Evolutionary conservation across 1,139 yeast genomes (phyloP).

Genomic region (Yamadazyma membranifaciens): DNA sequence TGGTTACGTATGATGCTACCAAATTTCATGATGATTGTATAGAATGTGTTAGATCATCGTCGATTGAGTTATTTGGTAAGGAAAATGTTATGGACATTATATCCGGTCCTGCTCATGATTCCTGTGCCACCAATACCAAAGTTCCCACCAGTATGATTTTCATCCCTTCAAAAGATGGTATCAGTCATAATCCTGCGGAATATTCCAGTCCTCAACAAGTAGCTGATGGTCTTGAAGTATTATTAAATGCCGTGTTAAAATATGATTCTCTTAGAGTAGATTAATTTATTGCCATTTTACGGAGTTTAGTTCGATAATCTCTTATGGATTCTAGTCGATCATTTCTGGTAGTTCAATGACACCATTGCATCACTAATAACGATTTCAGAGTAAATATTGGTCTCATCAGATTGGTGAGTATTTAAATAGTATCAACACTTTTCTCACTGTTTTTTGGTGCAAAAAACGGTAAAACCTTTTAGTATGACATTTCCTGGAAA

Average conservation of each 20-base stretch:
- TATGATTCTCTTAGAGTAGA: constrained; percentile 37
- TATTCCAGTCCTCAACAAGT: constrained; percentile 62
- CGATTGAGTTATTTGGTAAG: constrained; percentile 47
- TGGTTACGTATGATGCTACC: constrained; percentile 53
- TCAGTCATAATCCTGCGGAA: constrained; percentile 68
- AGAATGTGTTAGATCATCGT: constrained; percentile 49
- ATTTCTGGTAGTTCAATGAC: too few species aligned
- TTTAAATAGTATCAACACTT: too few species aligned
- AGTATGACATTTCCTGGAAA: constrained; percentile 18
- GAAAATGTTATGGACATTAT: constrained; percentile 44
- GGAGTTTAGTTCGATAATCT: too few species aligned
- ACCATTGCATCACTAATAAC: too few species aligned
- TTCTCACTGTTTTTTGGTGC: neutral
- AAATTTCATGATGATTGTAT: constrained; percentile 52
- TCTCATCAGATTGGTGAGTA: too few species aligned
- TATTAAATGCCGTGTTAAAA: constrained; percentile 56
- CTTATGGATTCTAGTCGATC: too few species aligned
- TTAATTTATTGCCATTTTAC: too few species aligned
- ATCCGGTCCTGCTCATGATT: constrained; percentile 76
- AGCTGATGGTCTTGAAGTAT: constrained; percentile 56
- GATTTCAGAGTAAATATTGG: too few species aligned
- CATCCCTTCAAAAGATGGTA: constrained; percentile 69
- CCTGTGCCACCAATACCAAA: constrained; percentile 53
- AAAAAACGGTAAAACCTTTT: neutral
- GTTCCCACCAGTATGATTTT: constrained; percentile 76